Base-by-base conservation (phyloP, 768 basidiomycete species). In the Rhodotorula kratochvilovae region DNA sequence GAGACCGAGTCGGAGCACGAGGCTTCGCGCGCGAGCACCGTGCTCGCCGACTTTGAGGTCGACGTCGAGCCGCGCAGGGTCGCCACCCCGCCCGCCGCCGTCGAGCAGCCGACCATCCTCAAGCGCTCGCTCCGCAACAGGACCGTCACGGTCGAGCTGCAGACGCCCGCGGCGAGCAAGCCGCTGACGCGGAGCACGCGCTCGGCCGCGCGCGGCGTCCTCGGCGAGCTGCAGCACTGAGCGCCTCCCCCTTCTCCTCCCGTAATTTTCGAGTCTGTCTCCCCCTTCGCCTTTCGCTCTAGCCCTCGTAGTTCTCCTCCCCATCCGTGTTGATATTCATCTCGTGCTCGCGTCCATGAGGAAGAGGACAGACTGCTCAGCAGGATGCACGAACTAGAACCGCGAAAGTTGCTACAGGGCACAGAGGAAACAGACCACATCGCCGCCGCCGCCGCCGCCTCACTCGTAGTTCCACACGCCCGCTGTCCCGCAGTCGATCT, bases 31-130 rank as follows among this genome's bases (percentile, higher is more conserved):
- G 57, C n/a, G 25, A 43, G 39, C 42, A 39, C 43, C 3, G 25
- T 4, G 15, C 36, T 11, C 16, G 48, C n/a, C 48, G 46, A 35
- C 31, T n/a, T 33, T 39, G 57, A 58, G 5, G 17, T 58, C 57
- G 57, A 39, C 39, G 36, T 33, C 25, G 10, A 12, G 17, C 56
- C 2, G 53, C n/a, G 23, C 45, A 65, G 61, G 61, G 43, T 35
- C 53, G 62, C 51, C 25, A 60, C 15, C 51, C 57, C 11, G 54
- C 50, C 17, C 61, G 57, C 33, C 27, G 62, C 31, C 8, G 55
- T n/a, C 23, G 33, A 35, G 80, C 87, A 87, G 77, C 57, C 89
- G 62, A 85, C 86, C 15, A 60, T 73, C 23, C 53, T 73, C 45
- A 54, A 50, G 39, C 61, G 72, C 13, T 67, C 65, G 12, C 46